A percentile compares a stretch with the other conserved stretches of the same genome.
These are phyloP conservation scores for Ambrosiella xylebori DNA, from an alignment of 2,329 filamentous ascomycete genomes.

Conservation along the genomic window DNA sequence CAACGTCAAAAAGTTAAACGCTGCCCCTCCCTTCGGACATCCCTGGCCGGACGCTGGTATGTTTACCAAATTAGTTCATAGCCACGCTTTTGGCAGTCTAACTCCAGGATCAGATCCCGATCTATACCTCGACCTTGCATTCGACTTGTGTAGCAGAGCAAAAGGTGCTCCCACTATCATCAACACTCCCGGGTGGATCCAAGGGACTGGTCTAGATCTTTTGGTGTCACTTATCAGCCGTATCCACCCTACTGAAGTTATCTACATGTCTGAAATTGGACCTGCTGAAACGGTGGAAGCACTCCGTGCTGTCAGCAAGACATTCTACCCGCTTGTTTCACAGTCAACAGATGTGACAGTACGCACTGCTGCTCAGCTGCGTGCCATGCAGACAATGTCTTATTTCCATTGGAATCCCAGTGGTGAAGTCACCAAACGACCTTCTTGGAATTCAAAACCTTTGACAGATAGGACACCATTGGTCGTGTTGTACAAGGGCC, in stretches of 20 bases:
- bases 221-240: slow-evolving; percentile 38
- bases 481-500: slow-evolving; percentile 40
- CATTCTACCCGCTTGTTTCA: slow-evolving; percentile 39
- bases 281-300: slow-evolving; percentile 38
- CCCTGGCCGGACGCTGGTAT: slow-evolving; percentile 19
- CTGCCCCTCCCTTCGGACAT: slow-evolving; percentile 53
- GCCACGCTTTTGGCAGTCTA: slow-evolving; percentile 48
- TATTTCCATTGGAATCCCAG: slow-evolving; percentile 44
- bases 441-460: slow-evolving; percentile 35
- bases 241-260: slow-evolving; percentile 40
- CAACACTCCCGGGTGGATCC: slow-evolving; percentile 60
- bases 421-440: neutral
- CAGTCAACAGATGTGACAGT: slow-evolving; percentile 36
- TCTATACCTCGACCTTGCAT: slow-evolving; percentile 46
- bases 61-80: slow-evolving; percentile 29
- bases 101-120: slow-evolving; percentile 49
- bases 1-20: slow-evolving; percentile 39
- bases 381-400: slow-evolving; percentile 62
- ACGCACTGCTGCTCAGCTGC: slow-evolving; percentile 46
- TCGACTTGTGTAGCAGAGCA: slow-evolving; percentile 45
- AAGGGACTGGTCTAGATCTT: slow-evolving; percentile 50
- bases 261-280: slow-evolving; percentile 53
- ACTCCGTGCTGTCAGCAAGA: slow-evolving; percentile 28
- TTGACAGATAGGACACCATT: slow-evolving; percentile 42
- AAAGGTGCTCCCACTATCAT: slow-evolving; percentile 43